Evolutionary conservation across 1,284 basidiomycete genomes (phyloP), one percentile per base, ranked within the genome.

Genomic region (Xerocomus subilludens): DNA sequence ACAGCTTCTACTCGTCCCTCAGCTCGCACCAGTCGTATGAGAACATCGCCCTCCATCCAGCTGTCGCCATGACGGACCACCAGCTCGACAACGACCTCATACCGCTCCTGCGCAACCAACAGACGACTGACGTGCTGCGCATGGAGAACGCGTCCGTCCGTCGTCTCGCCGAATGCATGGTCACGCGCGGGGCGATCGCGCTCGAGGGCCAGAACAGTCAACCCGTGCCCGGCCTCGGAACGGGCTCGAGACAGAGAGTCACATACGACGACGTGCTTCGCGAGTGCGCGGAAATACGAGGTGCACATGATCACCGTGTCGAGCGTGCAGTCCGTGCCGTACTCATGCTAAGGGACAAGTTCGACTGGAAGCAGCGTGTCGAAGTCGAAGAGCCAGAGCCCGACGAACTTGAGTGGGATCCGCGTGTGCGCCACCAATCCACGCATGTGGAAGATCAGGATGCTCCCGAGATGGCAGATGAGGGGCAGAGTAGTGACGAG

Each of bases 281-380:
- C 30, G 93, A 94, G 79, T 94, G 92, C 79, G 87, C 86, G 4
- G 87, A 90, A 75, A 92, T 94, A 67, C 87, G 90, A 33, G 84
- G 85, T 6, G 92, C 90, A 55, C 93, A 95, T 78, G 93, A 95
- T 82, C 86, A 85, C 56, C 88, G 93, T 11, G 91, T 91, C 7
- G 92, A 93, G 73, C 87, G 93, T 23, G 93, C 93, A 0, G 87
- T 91, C 30, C 86, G 91, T 49, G 93, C 94, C 0, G 93, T 95
- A 16, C 87, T 86, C 58, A 90, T 94, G 88, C 84, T 95, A 13
- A 85, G 88, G 70, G 94, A 95, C 70, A 92, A 90, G 82, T 94
- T 91, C 81, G 93, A 94, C 67, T 94, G 93, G 92, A 91, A 91
- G 79, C 89, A 90, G 73, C 87, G 93, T 45, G 91, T 94, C 27